A percentile compares a stretch with the other conserved stretches of the same genome.
Evolutionary conservation across 2,329 filamentous ascomycete species (phyloP).

Genomic region (Colletotrichum sp.): DNA sequence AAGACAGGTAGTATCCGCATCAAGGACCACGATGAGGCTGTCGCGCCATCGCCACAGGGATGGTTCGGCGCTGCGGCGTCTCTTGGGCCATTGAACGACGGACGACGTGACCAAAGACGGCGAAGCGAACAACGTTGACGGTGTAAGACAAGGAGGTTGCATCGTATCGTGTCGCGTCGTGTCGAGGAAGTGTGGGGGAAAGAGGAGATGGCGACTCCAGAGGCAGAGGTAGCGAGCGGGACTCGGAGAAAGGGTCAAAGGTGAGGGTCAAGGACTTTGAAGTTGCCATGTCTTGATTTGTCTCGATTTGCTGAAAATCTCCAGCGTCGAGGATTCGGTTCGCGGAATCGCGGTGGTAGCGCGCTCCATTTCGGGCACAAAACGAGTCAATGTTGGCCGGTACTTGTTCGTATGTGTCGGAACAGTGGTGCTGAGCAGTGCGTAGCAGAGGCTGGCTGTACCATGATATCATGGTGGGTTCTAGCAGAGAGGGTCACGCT

Average conservation of each 20-base stretch:
- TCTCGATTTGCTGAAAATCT: not conserved
- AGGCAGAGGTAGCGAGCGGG: not conserved
- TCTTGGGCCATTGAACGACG: not conserved
- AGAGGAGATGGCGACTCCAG: not conserved
- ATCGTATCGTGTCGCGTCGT: constrained; percentile 2
- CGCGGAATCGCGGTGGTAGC: not conserved
- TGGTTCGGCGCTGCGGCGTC: not conserved
- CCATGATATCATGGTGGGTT: constrained; percentile 22
- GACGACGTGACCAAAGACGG: not conserved
- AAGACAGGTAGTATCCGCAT: not conserved
- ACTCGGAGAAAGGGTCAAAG: not conserved
- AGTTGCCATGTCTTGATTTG: not conserved
- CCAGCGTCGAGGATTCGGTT: not conserved
- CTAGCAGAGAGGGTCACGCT: constrained; percentile 1
- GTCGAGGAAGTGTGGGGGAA: constrained; percentile 14
- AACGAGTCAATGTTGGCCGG: constrained; percentile 13
- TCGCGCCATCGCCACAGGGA: constrained; percentile 1
- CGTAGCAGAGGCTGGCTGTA: constrained; percentile 1
- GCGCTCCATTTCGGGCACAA: constrained; percentile 2
- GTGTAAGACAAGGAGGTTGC: constrained; percentile 14
- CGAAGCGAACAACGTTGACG: not conserved
- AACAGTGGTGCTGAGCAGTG: not conserved
- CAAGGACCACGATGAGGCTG: constrained; percentile 1
- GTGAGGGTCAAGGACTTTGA: not conserved
- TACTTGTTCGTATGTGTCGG: constrained; percentile 6